Evolutionary conservation across 202 grass and related monocot species (phyloP).

Genomic region (Musa balbisiana): DNA sequence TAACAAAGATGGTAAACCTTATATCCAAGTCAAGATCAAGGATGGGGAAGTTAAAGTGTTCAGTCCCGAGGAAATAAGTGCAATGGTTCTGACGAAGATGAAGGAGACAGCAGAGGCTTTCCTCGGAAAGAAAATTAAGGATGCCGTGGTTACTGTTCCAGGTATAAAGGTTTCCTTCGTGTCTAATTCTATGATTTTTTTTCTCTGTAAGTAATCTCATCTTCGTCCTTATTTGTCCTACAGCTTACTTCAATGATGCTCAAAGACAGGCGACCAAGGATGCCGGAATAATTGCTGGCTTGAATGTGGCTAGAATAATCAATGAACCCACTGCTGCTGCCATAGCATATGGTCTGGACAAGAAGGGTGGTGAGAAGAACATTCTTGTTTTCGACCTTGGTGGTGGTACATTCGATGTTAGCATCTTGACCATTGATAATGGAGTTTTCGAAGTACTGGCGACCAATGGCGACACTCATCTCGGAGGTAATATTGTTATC

Average conservation of each 20-base stretch:
- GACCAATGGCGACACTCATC: constrained; percentile 95
- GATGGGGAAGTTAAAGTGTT: constrained; percentile 6
- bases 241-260: constrained; percentile 87
- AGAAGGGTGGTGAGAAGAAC: constrained; percentile 85
- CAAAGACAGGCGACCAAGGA: constrained; percentile 87
- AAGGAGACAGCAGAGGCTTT: constrained; percentile 5
- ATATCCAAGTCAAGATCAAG: constrained; percentile 2
- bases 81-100: constrained; percentile 1
- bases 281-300: constrained; percentile 66
- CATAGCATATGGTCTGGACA: constrained; percentile 84
- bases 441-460: constrained; percentile 90
- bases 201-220: not conserved
- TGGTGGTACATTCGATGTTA: constrained; percentile 92
- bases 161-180: constrained; percentile 23
- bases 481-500: constrained; percentile 45
- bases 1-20: constrained; percentile 4
- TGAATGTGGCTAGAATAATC: constrained; percentile 91
- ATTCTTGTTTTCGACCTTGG: constrained; percentile 93
- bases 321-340: constrained; percentile 97
- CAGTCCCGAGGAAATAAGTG: constrained; percentile 5
- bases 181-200: not conserved
- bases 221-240: constrained; percentile 7
- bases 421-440: constrained; percentile 76
- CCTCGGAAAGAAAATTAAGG: constrained; percentile 5
- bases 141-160: constrained; percentile 33